Conservation (phyloP, 2,329 filamentous ascomycete genomes). For the Beauveria sp. region DNA sequence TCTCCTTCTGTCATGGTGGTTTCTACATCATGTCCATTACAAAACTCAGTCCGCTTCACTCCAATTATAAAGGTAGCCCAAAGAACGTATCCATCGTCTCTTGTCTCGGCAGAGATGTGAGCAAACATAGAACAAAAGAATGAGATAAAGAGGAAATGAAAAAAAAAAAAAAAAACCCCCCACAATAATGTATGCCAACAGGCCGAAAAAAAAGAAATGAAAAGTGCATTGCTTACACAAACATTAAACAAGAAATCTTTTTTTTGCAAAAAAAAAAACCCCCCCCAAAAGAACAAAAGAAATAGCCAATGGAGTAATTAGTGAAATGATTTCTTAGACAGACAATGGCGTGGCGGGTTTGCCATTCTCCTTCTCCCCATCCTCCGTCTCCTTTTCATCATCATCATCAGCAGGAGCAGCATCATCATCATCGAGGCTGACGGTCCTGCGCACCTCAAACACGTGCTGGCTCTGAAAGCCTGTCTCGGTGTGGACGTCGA, state of each 20-base stretch:
- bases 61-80: too few relatives aligned
- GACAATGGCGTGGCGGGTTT: neutral
- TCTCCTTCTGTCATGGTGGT: too few relatives aligned
- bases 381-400: neutral
- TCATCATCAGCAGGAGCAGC: neutral
- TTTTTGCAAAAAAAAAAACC: neutral
- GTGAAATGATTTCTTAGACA: neutral
- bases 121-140: neutral
- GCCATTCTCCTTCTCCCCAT: neutral
- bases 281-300: neutral
- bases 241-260: neutral
- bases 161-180: neutral
- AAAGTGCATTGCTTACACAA: neutral
- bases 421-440: neutral
- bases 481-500: slow-evolving; percentile 42
- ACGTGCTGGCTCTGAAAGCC: slow-evolving; percentile 30
- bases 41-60: neutral
- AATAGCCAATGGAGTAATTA: neutral
- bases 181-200: neutral
- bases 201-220: neutral
- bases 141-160: neutral
- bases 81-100: too few relatives aligned
- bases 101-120: too few relatives aligned
- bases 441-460: slow-evolving; percentile 22
- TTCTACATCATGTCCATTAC: neutral